Conservation (phyloP, 495 filamentous ascomycete genomes). For the Penicillium longicatenatum region DNA sequence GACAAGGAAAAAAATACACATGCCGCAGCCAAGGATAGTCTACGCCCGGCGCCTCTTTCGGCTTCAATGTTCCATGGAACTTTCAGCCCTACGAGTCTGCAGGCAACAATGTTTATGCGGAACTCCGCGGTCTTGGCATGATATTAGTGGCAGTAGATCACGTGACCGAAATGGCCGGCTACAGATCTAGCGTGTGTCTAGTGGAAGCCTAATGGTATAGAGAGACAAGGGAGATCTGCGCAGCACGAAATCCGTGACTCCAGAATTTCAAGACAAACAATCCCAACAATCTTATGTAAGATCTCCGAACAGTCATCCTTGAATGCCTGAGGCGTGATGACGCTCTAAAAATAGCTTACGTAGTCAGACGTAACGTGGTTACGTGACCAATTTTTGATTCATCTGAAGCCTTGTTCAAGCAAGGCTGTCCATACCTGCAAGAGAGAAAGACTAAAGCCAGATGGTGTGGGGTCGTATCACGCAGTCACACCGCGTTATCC, state of each 20-base stretch:
- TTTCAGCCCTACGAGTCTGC: constrained; percentile 2
- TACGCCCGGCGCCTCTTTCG: background rate
- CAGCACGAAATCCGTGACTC: too few relatives aligned
- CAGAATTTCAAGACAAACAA: background rate
- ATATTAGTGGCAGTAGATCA: background rate
- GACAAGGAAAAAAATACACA: background rate
- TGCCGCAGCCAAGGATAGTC: background rate
- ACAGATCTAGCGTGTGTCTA: background rate
- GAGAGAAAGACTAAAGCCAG: background rate
- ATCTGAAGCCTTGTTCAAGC: background rate
- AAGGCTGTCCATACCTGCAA: background rate
- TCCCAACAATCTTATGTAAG: too few relatives aligned
- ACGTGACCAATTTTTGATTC: background rate
- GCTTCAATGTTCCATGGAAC: background rate
- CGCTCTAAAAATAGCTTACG: too few relatives aligned
- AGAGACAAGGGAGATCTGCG: background rate
- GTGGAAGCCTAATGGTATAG: background rate
- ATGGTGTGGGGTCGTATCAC: background rate
- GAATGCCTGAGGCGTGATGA: too few relatives aligned
- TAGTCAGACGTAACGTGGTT: too few relatives aligned
- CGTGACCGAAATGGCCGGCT: background rate
- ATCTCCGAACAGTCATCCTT: too few relatives aligned
- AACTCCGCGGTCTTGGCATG: background rate
- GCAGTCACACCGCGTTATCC: background rate
- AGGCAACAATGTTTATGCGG: constrained; percentile 5